Evolutionary conservation across 2,329 filamentous ascomycete species (phyloP).

Genomic region (Penicillium griseofulvum): DNA sequence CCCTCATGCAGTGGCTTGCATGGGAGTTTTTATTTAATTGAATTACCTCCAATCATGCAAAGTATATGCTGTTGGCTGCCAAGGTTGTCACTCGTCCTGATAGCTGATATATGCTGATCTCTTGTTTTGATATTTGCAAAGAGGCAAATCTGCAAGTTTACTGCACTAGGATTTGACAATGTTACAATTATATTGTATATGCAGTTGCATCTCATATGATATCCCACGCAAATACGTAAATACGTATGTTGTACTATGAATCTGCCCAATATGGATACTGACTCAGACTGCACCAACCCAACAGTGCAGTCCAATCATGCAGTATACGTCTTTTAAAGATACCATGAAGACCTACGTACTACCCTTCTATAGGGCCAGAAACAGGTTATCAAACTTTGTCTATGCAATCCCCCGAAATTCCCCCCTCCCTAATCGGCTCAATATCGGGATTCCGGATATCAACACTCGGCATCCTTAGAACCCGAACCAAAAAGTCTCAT

Average conservation of each 20-base stretch:
- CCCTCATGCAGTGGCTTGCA: background rate
- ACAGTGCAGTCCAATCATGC: background rate
- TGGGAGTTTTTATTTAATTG: background rate
- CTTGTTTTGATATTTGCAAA: slow-evolving; percentile 5
- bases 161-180: background rate
- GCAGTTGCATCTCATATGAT: background rate
- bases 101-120: slow-evolving; percentile 6
- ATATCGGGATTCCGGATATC: slow-evolving; percentile 4
- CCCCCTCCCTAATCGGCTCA: background rate
- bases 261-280: background rate
- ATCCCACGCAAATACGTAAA: background rate
- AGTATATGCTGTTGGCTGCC: background rate
- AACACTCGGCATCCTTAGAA: slow-evolving; percentile 3
- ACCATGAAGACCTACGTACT: background rate
- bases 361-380: background rate
- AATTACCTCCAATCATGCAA: background rate
- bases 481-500: background rate
- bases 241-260: background rate
- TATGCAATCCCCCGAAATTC: background rate
- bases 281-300: background rate
- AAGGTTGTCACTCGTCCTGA: background rate
- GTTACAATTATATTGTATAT: background rate
- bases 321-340: background rate
- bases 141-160: background rate
- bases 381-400: background rate